These are phyloP conservation scores for Termitomyces sp. DNA, from an alignment of 768 basidiomycete genomes.

Conservation along the genomic window DNA sequence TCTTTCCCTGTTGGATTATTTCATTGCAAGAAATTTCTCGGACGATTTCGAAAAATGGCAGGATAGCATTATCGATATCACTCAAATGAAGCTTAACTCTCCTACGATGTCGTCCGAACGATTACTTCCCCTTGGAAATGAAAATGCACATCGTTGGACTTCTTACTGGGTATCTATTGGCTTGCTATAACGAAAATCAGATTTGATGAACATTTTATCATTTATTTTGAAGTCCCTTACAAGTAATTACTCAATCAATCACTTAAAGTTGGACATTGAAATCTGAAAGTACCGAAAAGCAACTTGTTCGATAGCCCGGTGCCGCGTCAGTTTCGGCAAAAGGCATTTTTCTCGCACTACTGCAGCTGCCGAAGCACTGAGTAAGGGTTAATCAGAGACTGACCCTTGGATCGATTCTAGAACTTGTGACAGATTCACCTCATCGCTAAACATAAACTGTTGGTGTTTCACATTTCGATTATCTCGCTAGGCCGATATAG, in stretches of 20 bases:
- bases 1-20: conserved; percentile 1
- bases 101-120: not conserved
- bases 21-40: not conserved
- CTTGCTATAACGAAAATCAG: not conserved
- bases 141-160: conserved; percentile 3
- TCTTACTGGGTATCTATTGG: conserved; percentile 7
- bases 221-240: not conserved
- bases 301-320: too few relatives aligned
- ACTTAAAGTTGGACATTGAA: not conserved
- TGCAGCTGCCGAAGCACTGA: too few relatives aligned
- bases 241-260: not conserved
- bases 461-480: not conserved
- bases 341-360: too few relatives aligned
- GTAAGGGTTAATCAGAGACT: too few relatives aligned
- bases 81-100: not conserved
- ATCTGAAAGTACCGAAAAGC: not conserved
- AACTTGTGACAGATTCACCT: too few relatives aligned
- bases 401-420: too few relatives aligned
- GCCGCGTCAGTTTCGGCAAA: too few relatives aligned
- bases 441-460: too few relatives aligned
- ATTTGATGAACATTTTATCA: not conserved
- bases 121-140: not conserved
- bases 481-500: not conserved
- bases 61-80: conserved; percentile 1
- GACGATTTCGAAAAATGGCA: not conserved